Evolutionary conservation across 202 grass and related monocot genomes (phyloP).

Genomic region (Brachypodium distachyon): DNA sequence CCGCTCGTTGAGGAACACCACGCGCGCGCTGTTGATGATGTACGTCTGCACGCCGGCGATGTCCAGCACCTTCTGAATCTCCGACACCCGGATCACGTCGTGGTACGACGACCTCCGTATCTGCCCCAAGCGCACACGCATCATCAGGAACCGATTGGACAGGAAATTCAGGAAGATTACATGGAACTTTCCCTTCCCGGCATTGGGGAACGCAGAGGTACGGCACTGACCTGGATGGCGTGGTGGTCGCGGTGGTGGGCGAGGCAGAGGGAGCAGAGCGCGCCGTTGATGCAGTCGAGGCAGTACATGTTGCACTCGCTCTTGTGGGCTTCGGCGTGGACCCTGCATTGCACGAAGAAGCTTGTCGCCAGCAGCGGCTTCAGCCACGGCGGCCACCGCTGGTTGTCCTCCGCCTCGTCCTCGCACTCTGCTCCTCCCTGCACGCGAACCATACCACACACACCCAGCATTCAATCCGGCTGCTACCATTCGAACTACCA

Average conservation of each 20-base stretch:
- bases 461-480: not conserved
- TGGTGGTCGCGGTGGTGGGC: conserved; percentile 57
- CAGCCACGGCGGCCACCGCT: conserved; percentile 83
- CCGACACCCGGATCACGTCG: conserved; percentile 84
- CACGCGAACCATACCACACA: not conserved
- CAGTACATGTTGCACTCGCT: conserved; percentile 98
- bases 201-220: not conserved
- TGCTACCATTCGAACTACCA: not conserved
- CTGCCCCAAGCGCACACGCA: conserved; percentile 5
- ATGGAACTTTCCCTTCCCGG: not conserved
- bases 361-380: conserved; percentile 66
- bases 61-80: conserved; percentile 86
- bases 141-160: not conserved
- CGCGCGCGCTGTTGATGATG: conserved; percentile 90
- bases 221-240: conserved; percentile 58
- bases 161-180: not conserved
- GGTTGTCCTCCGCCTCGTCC: conserved; percentile 29
- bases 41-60: conserved; percentile 87
- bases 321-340: conserved; percentile 62
- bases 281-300: conserved; percentile 75
- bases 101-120: conserved; percentile 95
- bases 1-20: conserved; percentile 91
- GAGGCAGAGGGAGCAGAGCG: conserved; percentile 85
- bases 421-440: conserved; percentile 16
- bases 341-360: conserved; percentile 93